Conservation (phyloP, 768 basidiomycete species). For the Agrocybe pediades region DNA sequence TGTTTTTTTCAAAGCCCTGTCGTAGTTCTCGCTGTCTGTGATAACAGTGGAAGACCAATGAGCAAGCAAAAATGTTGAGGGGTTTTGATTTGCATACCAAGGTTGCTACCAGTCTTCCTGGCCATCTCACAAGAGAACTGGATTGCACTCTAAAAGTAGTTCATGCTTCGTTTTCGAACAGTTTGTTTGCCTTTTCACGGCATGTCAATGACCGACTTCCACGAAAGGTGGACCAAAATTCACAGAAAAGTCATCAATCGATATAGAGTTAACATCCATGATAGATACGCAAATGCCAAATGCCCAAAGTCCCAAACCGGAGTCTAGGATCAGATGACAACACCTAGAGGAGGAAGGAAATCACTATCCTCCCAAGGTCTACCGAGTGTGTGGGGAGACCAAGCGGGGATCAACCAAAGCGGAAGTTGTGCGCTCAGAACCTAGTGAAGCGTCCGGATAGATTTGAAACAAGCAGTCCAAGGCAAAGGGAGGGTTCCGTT, state of each 20-base stretch:
- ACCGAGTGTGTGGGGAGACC: slow-evolving; percentile 9
- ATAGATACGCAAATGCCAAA: slow-evolving; percentile 16
- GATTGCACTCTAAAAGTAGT: slow-evolving; percentile 6
- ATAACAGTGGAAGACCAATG: too few species aligned
- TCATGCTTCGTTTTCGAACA: slow-evolving; percentile 1
- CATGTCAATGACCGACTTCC: slow-evolving; percentile 10
- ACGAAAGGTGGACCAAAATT: slow-evolving; percentile 4
- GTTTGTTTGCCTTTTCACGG: slow-evolving; percentile 4
- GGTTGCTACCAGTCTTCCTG: too few species aligned
- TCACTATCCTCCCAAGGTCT: slow-evolving; percentile 5
- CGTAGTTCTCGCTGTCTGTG: too few species aligned
- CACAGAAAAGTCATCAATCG: slow-evolving; percentile 14
- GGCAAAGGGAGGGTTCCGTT: slow-evolving; percentile 14
- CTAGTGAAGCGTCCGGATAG: slow-evolving; percentile 8
- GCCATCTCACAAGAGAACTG: slow-evolving; percentile 14
- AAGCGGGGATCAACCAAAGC: slow-evolving; percentile 14
- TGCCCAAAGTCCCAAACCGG: slow-evolving; percentile 6
- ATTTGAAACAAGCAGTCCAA: slow-evolving; percentile 1
- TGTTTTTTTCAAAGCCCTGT: too few species aligned
- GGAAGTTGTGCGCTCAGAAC: slow-evolving; percentile 16
- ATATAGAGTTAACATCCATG: slow-evolving; percentile 13
- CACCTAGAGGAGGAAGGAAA: neutral
- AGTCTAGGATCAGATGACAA: slow-evolving; percentile 19
- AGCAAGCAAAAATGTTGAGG: too few species aligned
- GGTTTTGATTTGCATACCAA: too few species aligned